A percentile compares a stretch with the other conserved stretches of the same genome.
These are phyloP conservation scores for Aspergillus aculeatus DNA, from an alignment of 2,329 filamentous ascomycete genomes.

Conservation along the genomic window DNA sequence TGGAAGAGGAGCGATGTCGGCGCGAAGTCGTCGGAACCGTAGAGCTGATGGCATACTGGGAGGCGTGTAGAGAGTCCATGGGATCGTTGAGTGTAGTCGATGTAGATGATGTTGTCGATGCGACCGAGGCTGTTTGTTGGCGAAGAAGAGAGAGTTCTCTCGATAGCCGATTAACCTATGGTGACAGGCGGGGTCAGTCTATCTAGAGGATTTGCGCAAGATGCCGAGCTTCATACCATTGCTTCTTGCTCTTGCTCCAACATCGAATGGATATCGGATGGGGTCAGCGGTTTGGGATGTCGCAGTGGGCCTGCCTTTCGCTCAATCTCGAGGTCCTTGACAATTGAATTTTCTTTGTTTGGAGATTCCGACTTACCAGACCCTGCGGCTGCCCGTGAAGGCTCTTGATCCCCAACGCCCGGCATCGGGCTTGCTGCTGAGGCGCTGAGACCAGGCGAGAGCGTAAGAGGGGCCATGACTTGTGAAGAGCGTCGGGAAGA, in stretches of 20 bases:
- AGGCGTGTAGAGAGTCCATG: conserved; percentile 43
- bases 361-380: conserved; percentile 36
- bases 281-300: conserved; percentile 82
- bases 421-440: conserved; percentile 27
- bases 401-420: conserved; percentile 34
- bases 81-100: conserved; percentile 53
- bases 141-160: conserved; percentile 85
- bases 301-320: conserved; percentile 65
- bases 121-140: conserved; percentile 62
- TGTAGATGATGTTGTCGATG: conserved; percentile 59
- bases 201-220: background rate
- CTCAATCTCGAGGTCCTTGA: conserved; percentile 2
- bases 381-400: conserved; percentile 38
- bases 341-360: background rate
- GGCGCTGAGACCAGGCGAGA: conserved; percentile 31
- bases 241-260: conserved; percentile 95
- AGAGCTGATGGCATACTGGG: conserved; percentile 46
- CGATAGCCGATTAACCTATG: conserved; percentile 84
- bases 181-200: background rate
- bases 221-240: conserved; percentile 59
- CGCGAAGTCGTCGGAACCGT: conserved; percentile 55
- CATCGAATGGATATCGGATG: conserved; percentile 83
- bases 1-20: conserved; percentile 58
- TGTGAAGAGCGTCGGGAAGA: conserved; percentile 49
- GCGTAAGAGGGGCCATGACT: conserved; percentile 46